Percentiles rank a stretch among this genome's conserved stretches.
Conservation (phyloP, 2,329 filamentous ascomycete genomes). For the Colletotrichum abscissum region DNA sequence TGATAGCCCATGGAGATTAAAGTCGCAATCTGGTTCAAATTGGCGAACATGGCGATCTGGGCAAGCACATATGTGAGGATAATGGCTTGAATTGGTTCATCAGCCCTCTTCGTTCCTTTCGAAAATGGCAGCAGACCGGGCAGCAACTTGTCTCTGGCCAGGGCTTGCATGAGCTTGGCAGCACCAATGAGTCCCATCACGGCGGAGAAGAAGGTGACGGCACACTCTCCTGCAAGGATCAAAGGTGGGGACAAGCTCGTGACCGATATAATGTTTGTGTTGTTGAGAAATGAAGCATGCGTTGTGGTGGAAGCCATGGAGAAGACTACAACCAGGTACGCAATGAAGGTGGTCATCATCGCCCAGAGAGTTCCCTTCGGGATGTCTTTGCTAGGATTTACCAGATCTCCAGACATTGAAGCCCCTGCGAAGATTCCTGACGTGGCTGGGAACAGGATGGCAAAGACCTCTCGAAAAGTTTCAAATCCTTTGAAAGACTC, state of each 20-base stretch:
- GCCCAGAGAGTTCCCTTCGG: constrained; percentile 86
- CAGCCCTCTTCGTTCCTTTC: constrained; percentile 75
- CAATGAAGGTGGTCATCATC: constrained; percentile 78
- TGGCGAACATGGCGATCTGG: constrained; percentile 82
- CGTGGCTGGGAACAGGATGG: constrained; percentile 81
- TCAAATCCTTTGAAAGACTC: constrained; percentile 71
- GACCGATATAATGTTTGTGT: constrained; percentile 83
- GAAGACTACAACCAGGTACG: constrained; percentile 81
- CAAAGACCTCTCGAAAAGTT: constrained; percentile 85
- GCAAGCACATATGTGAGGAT: constrained; percentile 80
- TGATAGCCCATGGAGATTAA: constrained; percentile 93
- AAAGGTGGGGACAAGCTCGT: constrained; percentile 81
- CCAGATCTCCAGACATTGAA: constrained; percentile 90
- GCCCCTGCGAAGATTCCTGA: constrained; percentile 76
- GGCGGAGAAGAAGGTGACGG: constrained; percentile 85
- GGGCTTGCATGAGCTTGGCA: constrained; percentile 85
- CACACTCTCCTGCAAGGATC: constrained; percentile 84
- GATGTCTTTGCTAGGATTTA: constrained; percentile 85
- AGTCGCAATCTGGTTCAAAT: constrained; percentile 89
- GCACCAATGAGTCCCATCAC: constrained; percentile 89
- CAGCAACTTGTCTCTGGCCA: constrained; percentile 82
- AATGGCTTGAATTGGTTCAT: constrained; percentile 83
- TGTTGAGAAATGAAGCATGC: constrained; percentile 76
- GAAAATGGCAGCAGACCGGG: constrained; percentile 81
- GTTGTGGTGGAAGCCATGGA: constrained; percentile 83